phyloP scores from a whole-genome alignment of 441 rosid species.

The Heliophila coronopifolia region DNA sequence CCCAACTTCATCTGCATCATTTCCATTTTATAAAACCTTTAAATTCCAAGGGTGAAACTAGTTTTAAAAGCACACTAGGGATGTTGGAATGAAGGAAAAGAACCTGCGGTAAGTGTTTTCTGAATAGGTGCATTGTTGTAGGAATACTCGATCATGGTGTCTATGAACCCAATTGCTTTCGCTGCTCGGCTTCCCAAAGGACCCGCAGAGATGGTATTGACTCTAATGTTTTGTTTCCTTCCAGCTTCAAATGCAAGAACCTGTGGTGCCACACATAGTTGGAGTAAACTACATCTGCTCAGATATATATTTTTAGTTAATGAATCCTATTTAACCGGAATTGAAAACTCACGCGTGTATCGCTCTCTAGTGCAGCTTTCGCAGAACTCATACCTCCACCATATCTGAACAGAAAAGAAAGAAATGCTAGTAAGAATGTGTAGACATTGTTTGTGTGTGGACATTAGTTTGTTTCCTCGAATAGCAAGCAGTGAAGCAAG shows the following conservation, averaged over 20 bases:
- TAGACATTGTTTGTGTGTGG: not conserved
- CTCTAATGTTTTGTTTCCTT: constrained; percentile 83
- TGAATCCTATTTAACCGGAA: not conserved
- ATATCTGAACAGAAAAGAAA: constrained; percentile 41
- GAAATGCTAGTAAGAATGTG: constrained; percentile 13
- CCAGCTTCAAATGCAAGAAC: constrained; percentile 94
- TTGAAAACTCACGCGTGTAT: constrained; percentile 50
- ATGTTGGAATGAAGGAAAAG: constrained; percentile 7
- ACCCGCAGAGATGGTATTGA: constrained; percentile 71
- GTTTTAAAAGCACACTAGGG: not conserved
- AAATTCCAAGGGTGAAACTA: too few relatives aligned
- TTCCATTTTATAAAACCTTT: not conserved
- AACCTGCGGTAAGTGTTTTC: constrained; percentile 83
- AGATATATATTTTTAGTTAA: not conserved
- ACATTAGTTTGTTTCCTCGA: not conserved
- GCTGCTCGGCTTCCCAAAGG: constrained; percentile 86
- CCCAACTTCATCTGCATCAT: constrained; percentile 78
- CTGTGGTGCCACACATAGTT: constrained; percentile 14
- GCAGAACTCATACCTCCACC: constrained; percentile 99
- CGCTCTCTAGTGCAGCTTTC: constrained; percentile 96
- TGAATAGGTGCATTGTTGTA: constrained; percentile 66
- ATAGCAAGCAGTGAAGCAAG: not conserved
- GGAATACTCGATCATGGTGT: constrained; percentile 77
- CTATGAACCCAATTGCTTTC: constrained; percentile 83
- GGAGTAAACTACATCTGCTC: not conserved